Evolutionary conservation across 495 filamentous ascomycete species (phyloP).

Genomic region (Aspergillus nidulans): DNA sequence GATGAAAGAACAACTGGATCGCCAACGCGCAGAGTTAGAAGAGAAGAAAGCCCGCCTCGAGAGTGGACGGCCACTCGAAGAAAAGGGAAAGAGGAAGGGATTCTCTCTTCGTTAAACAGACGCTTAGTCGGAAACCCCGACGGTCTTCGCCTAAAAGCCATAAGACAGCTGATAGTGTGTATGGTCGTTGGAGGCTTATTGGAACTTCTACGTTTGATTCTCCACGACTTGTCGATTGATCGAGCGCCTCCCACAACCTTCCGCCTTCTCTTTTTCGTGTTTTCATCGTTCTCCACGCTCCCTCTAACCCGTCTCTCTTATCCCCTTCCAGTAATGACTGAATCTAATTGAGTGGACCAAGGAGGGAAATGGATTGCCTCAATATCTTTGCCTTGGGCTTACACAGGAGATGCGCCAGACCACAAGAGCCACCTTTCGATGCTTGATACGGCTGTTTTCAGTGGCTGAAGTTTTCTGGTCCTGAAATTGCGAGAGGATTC

Average conservation of each 20-base stretch:
- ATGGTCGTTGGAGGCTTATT: constrained; percentile 23
- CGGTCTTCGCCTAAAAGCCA: constrained; percentile 17
- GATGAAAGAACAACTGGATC: constrained; percentile 99
- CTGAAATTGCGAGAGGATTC: constrained; percentile 23
- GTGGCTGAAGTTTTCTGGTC: constrained; percentile 21
- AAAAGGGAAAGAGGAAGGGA: constrained; percentile 90
- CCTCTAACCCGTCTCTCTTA: constrained; percentile 30
- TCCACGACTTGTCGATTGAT: constrained; percentile 30
- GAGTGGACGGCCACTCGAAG: constrained; percentile 89
- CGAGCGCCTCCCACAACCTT: constrained; percentile 23
- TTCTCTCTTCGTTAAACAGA: constrained; percentile 84
- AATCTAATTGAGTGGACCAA: constrained; percentile 28
- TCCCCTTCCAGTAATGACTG: constrained; percentile 33
- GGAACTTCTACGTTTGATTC: constrained; percentile 24
- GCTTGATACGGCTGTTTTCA: constrained; percentile 16
- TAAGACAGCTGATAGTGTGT: constrained; percentile 22
- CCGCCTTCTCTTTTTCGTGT: constrained; percentile 32
- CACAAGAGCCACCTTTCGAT: constrained; percentile 18
- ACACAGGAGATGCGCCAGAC: constrained; percentile 27
- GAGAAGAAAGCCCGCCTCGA: constrained; percentile 95
- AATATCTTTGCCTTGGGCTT: constrained; percentile 18
- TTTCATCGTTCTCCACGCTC: constrained; percentile 36
- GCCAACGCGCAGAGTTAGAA: constrained; percentile 88
- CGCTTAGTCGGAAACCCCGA: constrained; percentile 12
- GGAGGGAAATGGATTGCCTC: constrained; percentile 18